Conservation (phyloP, 208 protist genomes). For the Leishmania arabica region DNA sequence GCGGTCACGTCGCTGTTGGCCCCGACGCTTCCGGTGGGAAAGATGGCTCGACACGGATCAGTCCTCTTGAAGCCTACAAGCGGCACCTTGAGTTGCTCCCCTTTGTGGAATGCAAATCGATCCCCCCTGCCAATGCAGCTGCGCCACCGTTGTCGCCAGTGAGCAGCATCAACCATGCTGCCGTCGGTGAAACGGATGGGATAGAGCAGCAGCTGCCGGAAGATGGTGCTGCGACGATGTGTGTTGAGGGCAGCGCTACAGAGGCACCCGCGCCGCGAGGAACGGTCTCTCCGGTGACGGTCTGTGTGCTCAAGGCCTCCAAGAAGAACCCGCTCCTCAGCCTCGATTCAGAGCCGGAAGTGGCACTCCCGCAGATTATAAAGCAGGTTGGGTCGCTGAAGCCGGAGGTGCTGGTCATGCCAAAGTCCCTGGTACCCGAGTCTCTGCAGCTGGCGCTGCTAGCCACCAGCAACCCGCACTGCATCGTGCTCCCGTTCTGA, state of each 20-base stretch:
- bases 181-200: neutral
- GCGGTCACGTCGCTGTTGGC: neutral
- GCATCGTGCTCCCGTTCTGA: slow-evolving; percentile 57
- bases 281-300: slow-evolving; percentile 33
- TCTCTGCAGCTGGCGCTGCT: slow-evolving; percentile 62
- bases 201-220: neutral
- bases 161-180: neutral
- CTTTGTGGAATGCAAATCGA: neutral
- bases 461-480: slow-evolving; percentile 57
- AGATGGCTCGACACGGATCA: neutral
- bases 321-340: slow-evolving; percentile 47
- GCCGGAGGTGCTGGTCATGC: slow-evolving; percentile 61
- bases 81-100: slow-evolving; percentile 15
- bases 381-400: slow-evolving; percentile 62
- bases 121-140: neutral
- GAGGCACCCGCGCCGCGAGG: neutral
- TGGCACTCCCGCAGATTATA: slow-evolving; percentile 55
- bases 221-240: neutral
- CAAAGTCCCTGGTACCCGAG: slow-evolving; percentile 41
- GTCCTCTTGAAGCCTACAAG: slow-evolving; percentile 8
- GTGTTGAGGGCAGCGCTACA: neutral
- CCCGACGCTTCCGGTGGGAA: neutral
- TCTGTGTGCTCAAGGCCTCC: slow-evolving; percentile 56
- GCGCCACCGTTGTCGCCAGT: neutral
- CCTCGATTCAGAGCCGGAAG: slow-evolving; percentile 33